These are phyloP conservation scores for Ilyonectria robusta DNA, from an alignment of 2,329 filamentous ascomycete genomes.

Conservation along the genomic window DNA sequence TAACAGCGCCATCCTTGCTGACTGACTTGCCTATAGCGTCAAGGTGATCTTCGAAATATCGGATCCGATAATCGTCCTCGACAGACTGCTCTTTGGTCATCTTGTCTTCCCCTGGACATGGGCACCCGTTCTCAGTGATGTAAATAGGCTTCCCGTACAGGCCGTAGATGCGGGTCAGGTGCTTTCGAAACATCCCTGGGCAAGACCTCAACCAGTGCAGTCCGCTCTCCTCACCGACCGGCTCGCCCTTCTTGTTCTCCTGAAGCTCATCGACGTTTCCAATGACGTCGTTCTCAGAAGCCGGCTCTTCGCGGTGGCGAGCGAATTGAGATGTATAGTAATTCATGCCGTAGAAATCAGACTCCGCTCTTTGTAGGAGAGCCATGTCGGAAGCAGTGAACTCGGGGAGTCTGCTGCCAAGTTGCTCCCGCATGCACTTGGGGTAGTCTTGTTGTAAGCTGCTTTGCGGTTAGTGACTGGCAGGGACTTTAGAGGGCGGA, in stretches of 20 bases:
- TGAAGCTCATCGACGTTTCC: slow-evolving; percentile 34
- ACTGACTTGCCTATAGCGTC: slow-evolving; percentile 50
- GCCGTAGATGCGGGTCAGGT: slow-evolving; percentile 25
- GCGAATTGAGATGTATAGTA: slow-evolving; percentile 41
- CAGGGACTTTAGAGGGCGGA: too few relatives aligned
- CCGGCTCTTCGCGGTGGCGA: not conserved
- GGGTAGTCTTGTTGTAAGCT: slow-evolving; percentile 53
- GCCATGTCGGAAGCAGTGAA: slow-evolving; percentile 49
- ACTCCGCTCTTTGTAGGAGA: slow-evolving; percentile 43
- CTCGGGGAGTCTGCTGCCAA: slow-evolving; percentile 49
- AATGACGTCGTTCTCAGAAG: slow-evolving; percentile 23
- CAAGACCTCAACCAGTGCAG: slow-evolving; percentile 34
- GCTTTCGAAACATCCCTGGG: slow-evolving; percentile 34
- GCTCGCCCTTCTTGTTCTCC: slow-evolving; percentile 19
- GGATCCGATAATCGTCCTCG: slow-evolving; percentile 53
- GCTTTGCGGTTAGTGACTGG: not conserved
- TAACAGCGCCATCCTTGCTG: slow-evolving; percentile 24
- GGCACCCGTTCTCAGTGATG: slow-evolving; percentile 37
- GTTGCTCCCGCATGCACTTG: slow-evolving; percentile 53
- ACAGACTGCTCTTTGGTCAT: slow-evolving; percentile 51
- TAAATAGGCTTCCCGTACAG: slow-evolving; percentile 36
- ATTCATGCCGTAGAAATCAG: slow-evolving; percentile 39
- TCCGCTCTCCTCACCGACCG: slow-evolving; percentile 23
- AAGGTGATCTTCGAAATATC: slow-evolving; percentile 56
- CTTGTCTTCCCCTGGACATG: slow-evolving; percentile 32